Evolutionary conservation across 257 asterid genomes (phyloP).

Genomic region (Scutellaria minor): DNA sequence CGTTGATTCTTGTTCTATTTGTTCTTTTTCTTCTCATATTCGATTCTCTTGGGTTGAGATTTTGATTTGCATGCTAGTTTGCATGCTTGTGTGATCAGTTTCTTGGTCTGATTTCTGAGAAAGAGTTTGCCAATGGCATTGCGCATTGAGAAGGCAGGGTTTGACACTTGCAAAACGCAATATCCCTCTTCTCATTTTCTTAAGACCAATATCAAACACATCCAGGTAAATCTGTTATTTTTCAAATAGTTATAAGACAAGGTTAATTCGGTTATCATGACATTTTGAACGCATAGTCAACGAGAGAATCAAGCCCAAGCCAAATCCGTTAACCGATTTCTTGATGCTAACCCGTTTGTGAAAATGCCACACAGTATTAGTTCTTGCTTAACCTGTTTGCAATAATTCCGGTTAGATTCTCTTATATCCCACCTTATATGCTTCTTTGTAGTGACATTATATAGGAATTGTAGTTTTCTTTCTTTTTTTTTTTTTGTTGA

Average conservation of each 20-base stretch:
- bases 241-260: constrained; percentile 23
- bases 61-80: no score
- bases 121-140: background rate
- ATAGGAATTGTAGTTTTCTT: constrained; percentile 4
- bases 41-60: no score
- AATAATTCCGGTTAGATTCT: background rate
- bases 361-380: constrained; percentile 40
- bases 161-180: background rate
- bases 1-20: no score
- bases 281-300: background rate
- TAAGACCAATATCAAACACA: constrained; percentile 31
- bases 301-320: background rate
- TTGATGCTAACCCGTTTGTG: constrained; percentile 47
- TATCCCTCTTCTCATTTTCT: constrained; percentile 20
- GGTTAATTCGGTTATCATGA: constrained; percentile 31
- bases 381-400: constrained; percentile 13
- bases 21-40: no score
- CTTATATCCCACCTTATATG: constrained; percentile 13
- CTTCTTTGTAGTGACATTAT: background rate
- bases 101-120: no score
- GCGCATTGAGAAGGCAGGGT: constrained; percentile 17
- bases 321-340: background rate
- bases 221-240: constrained; percentile 40
- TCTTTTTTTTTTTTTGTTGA: no score
- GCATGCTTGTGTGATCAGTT: no score